Base-by-base conservation (phyloP, 2,329 filamentous ascomycete species). In the Fusarium scirpi region DNA sequence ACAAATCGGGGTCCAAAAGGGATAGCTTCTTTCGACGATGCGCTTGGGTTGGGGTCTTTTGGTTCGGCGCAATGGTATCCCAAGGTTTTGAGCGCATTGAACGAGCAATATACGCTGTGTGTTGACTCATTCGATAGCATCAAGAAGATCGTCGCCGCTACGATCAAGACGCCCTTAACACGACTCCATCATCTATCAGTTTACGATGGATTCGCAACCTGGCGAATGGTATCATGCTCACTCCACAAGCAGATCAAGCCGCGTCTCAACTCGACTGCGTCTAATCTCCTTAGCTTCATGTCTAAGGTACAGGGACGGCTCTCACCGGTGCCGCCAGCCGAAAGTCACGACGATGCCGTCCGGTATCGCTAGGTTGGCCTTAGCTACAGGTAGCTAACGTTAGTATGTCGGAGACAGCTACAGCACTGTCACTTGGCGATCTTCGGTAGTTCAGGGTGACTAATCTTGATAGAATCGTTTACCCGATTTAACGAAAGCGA, bases 291-390 rank as follows among this genome's bases (percentile, higher is more conserved):
- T 61, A 43, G 47, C 55, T 49, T 30, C 44, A 38, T 43, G 46
- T 56, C 47, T 54, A 32, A 27, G 16, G 43, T 27, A 54, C 30
- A 49, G 43, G 46, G 43, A 61, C 62, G 55, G 63, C 41, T 55
- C 43, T 66, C 65, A 62, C 55, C 55, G 62, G 47, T 66, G 63
- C 63, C 63, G 62, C 25, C 48, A 48, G 44, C 62, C 55, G 63
- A 54, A 20, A 66, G 55, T 48, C 55, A 48, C 54, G 29, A 52
- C 22, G 20, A 40, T 54, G 16, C 34, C 34, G 47, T 34, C 30
- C 38, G 15, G 58, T 47, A 20, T 53, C 34, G 24, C 18, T 53
- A 48, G 22, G 24, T 22, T 38, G 20, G 22, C 15, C 18, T 16
- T 40, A 65, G 40, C 32, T n/a, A 15, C 30, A 46, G 22, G 34